A percentile compares a stretch with the other conserved stretches of the same genome.
Evolutionary conservation across 768 basidiomycete species (phyloP).

Genomic region (Boletus sp.): DNA sequence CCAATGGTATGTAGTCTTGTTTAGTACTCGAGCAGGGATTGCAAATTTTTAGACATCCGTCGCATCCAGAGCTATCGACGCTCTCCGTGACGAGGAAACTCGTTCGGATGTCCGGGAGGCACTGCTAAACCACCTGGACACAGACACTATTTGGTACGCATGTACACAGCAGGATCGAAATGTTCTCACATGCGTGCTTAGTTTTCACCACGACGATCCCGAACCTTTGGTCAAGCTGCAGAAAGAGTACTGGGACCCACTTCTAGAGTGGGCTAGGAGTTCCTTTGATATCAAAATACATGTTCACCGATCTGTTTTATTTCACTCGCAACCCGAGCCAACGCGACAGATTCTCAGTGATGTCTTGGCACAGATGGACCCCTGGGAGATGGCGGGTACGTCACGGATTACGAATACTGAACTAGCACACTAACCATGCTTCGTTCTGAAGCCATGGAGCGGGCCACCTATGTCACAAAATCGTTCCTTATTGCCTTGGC

Average conservation of each 20-base stretch:
- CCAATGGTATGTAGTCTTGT: conserved; percentile 65
- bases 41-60: conserved; percentile 72
- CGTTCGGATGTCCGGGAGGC: conserved; percentile 62
- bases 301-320: conserved; percentile 70
- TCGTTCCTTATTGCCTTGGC: conserved; percentile 88
- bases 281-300: conserved; percentile 67
- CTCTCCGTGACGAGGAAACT: conserved; percentile 54
- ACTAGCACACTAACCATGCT: not conserved
- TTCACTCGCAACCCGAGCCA: conserved; percentile 64
- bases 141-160: conserved; percentile 86
- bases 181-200: conserved; percentile 28
- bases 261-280: conserved; percentile 74
- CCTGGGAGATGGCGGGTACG: conserved; percentile 89
- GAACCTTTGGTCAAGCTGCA: conserved; percentile 76
- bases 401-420: conserved; percentile 5
- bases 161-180: not conserved
- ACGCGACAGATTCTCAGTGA: conserved; percentile 60
- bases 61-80: conserved; percentile 86
- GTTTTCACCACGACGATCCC: conserved; percentile 83
- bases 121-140: conserved; percentile 84
- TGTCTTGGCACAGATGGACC: conserved; percentile 63
- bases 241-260: conserved; percentile 81
- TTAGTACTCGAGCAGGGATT: not conserved
- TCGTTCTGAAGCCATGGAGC: conserved; percentile 71
- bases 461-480: conserved; percentile 85